These are phyloP conservation scores for Larix kaempferi DNA, from an alignment of 75 land plant species.

Conservation along the genomic window DNA sequence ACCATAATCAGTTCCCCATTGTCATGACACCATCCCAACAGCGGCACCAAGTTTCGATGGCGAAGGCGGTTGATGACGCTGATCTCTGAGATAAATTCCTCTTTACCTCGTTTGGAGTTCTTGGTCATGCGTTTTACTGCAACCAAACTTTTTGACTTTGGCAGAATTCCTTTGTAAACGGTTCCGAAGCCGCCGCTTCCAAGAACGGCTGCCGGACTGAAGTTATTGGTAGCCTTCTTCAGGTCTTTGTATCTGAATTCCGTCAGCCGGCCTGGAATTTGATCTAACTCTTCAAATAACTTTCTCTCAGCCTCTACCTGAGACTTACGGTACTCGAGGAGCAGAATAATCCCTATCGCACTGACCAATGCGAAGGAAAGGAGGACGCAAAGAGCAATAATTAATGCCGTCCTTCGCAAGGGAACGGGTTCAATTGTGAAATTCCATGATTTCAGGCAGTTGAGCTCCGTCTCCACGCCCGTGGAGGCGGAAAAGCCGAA, in stretches of 20 bases:
- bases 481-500: constrained; percentile 39
- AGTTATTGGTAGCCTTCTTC: constrained; percentile 11
- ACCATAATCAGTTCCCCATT: constrained; percentile 36
- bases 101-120: constrained; percentile 17
- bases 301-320: not conserved
- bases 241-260: constrained; percentile 25
- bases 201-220: constrained; percentile 8
- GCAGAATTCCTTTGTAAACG: constrained; percentile 27
- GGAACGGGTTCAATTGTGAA: not conserved
- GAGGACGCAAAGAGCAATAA: not conserved
- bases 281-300: not conserved
- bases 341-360: not conserved
- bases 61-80: constrained; percentile 33
- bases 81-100: constrained; percentile 39
- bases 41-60: constrained; percentile 40
- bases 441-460: constrained; percentile 21
- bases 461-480: constrained; percentile 10
- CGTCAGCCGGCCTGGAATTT: constrained; percentile 10
- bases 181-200: constrained; percentile 20
- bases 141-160: not conserved
- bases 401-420: not conserved
- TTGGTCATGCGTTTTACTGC: constrained; percentile 19
- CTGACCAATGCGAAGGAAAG: too few species aligned
- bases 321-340: not conserved
- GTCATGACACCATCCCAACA: constrained; percentile 40